Evolutionary conservation across 108 stramenopile genomes (phyloP).

Genomic region (Discostella pseudostelligera): DNA sequence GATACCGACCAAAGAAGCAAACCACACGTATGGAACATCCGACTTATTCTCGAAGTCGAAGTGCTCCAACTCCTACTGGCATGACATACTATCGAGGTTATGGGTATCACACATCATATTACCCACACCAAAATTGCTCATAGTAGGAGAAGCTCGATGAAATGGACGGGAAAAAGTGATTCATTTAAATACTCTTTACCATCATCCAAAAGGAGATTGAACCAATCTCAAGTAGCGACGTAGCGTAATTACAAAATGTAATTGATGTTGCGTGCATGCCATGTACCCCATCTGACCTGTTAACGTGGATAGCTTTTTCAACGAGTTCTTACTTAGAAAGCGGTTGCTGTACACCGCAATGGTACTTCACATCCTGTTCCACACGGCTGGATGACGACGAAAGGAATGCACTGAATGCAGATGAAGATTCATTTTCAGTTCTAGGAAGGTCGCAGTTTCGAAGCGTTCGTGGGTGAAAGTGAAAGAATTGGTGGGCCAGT

Average conservation of each 20-base stretch:
- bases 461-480: no score
- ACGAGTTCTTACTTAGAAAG: background rate
- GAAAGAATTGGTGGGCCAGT: no score
- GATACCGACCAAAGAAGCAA: background rate
- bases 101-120: background rate
- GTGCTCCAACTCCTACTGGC: slow-evolving; percentile 1
- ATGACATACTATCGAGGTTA: slow-evolving; percentile 3
- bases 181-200: no score
- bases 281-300: no score
- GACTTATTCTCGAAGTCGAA: background rate
- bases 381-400: no score
- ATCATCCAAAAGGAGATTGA: no score
- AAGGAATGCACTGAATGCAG: no score
- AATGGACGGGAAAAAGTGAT: background rate
- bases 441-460: no score
- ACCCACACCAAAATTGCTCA: slow-evolving; percentile 1
- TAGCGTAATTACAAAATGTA: no score
- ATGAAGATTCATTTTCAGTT: no score
- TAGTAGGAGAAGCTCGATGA: slow-evolving; percentile 1
- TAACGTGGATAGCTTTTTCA: background rate
- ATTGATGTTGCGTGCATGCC: no score
- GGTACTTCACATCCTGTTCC: background rate
- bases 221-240: no score
- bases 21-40: background rate
- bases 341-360: background rate